These are phyloP conservation scores for Colletotrichum endophyticum DNA, from an alignment of 2,329 filamentous ascomycete genomes.

Conservation along the genomic window DNA sequence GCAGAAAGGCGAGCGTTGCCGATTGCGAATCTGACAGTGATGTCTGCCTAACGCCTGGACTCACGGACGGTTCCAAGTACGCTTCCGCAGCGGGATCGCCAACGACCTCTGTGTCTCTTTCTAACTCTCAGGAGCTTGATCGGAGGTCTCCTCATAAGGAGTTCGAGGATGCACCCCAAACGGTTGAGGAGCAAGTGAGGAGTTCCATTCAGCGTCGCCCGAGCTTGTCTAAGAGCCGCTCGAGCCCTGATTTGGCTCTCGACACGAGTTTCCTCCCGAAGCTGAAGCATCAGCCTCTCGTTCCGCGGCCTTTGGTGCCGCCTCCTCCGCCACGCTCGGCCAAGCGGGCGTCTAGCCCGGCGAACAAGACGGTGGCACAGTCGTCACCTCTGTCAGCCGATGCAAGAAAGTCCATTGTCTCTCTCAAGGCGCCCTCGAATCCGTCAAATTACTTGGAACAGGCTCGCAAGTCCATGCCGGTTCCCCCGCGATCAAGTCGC, in stretches of 20 bases:
- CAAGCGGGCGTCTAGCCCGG: not conserved
- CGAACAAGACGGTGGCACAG: conserved; percentile 12
- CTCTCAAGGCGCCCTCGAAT: not conserved
- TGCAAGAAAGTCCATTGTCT: not conserved
- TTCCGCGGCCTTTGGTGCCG: conserved; percentile 10
- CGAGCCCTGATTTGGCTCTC: conserved; percentile 25
- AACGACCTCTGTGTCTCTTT: not conserved
- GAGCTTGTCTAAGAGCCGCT: conserved; percentile 25
- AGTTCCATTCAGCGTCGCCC: conserved; percentile 1
- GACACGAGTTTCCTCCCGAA: conserved; percentile 38
- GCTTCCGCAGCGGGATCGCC: not conserved
- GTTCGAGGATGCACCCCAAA: not conserved
- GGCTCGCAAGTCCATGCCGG: conserved; percentile 11
- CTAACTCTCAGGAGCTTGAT: not conserved
- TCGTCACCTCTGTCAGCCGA: not conserved
- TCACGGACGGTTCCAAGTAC: not conserved
- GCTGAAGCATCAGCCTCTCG: conserved; percentile 44
- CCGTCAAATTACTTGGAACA: conserved; percentile 14
- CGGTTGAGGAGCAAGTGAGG: not conserved
- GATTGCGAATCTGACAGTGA: conserved; percentile 18
- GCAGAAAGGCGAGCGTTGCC: conserved; percentile 9
- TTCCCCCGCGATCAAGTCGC: not conserved
- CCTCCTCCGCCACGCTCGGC: conserved; percentile 26
- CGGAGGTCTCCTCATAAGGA: not conserved
- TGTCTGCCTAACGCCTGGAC: not conserved